Evolutionary conservation across 495 filamentous ascomycete genomes (phyloP).

Genomic region (Terfezia boudieri): DNA sequence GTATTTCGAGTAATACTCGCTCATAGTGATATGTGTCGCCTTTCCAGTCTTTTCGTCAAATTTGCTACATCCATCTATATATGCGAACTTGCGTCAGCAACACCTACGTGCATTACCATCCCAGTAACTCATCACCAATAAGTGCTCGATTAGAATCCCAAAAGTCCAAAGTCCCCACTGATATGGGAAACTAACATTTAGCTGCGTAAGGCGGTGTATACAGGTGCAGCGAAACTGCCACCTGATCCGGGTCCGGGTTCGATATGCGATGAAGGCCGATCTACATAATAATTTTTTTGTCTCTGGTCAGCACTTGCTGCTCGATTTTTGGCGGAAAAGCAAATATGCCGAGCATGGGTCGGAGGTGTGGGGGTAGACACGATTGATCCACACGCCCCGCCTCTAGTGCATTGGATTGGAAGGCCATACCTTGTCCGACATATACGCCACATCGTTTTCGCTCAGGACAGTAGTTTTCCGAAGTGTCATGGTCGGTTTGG

Average conservation of each 20-base stretch:
- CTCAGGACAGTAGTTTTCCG: conserved; percentile 31
- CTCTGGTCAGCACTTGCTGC: no score
- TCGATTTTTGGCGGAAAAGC: background rate
- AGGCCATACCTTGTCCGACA: conserved; percentile 41
- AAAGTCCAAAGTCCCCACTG: conserved; percentile 7
- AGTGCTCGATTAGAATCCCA: conserved; percentile 8
- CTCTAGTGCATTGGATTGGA: background rate
- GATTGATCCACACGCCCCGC: background rate
- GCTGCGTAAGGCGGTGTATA: conserved; percentile 75
- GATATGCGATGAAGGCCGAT: conserved; percentile 65
- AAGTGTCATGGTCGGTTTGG: conserved; percentile 22
- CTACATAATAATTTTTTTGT: conserved; percentile 15
- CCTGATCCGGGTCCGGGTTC: conserved; percentile 45
- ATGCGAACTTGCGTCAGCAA: no score
- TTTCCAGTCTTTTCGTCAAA: conserved; percentile 48
- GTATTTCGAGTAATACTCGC: conserved; percentile 38
- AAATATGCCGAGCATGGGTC: background rate
- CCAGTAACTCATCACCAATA: conserved; percentile 4
- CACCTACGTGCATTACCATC: background rate
- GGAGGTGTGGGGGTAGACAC: background rate
- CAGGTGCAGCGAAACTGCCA: conserved; percentile 70
- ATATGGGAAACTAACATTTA: conserved; percentile 20
- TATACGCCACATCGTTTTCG: conserved; percentile 55
- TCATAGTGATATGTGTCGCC: conserved; percentile 43
- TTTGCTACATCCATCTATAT: conserved; percentile 30